Conservation (phyloP, 148 eudicot genomes). For the Simmondsia chinensis region DNA sequence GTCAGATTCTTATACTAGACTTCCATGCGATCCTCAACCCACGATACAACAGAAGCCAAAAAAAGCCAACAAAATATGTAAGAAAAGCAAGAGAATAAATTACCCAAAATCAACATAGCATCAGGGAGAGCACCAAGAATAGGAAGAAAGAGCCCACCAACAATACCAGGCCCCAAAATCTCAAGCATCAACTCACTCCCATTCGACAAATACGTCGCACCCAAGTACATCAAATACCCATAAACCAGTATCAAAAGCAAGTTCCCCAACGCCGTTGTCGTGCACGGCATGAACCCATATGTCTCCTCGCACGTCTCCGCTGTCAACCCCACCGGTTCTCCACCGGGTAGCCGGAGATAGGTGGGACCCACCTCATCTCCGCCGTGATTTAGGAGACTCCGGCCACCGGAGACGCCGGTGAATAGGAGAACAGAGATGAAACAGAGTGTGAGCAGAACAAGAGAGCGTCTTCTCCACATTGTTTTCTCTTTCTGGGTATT, state of each 20-base stretch:
- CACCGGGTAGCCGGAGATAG: neutral
- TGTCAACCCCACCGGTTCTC: neutral
- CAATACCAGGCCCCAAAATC: constrained; percentile 81
- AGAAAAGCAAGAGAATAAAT: neutral
- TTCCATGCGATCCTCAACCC: no score
- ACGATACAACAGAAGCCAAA: no score
- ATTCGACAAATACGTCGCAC: constrained; percentile 59
- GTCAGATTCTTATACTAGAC: no score
- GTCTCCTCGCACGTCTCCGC: constrained; percentile 47
- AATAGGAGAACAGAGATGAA: constrained; percentile 13
- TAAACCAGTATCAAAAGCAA: constrained; percentile 54
- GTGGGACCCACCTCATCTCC: neutral
- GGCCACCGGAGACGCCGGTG: constrained; percentile 14
- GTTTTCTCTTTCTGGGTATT: no score
- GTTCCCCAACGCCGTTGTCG: constrained; percentile 48
- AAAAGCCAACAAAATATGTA: no score
- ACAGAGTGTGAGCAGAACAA: neutral
- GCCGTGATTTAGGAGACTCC: constrained; percentile 21
- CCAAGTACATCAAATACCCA: constrained; percentile 62
- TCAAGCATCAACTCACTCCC: constrained; percentile 82
- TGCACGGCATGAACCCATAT: constrained; percentile 89
- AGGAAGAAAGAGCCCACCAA: constrained; percentile 85
- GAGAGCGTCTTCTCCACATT: neutral
- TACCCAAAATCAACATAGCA: constrained; percentile 91
- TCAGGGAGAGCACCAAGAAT: constrained; percentile 94